Base-by-base conservation (phyloP, 2,329 filamentous ascomycete genomes). In the Rachicladosporium sp. region DNA sequence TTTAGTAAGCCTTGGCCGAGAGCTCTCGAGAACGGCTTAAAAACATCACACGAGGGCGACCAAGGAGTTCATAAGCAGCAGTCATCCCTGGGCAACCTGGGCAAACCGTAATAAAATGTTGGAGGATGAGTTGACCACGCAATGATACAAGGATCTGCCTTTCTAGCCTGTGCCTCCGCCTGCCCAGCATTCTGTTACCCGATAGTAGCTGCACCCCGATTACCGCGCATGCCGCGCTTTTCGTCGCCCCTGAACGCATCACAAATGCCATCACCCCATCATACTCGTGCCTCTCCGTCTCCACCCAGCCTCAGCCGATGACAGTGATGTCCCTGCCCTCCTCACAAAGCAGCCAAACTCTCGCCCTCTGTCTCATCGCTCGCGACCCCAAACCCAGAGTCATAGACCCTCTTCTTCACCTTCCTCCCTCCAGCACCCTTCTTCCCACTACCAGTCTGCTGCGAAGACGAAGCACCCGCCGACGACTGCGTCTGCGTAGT, bases 341-440 rank as follows among this genome's bases (percentile, higher is more conserved):
- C 15, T 19, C 15, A 19, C 15, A 19, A 32, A n/a, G 30, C 10
- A 32, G 12, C 30, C 10, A 32, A 3, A 36, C n/a, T 29, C 23
- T 42, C 32, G 12, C 35, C 39, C 21, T 42, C 40, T 12, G 35
- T n/a, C 35, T 42, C 40, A 30, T 43, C 41, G 35, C 35, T 37
- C 7, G 45, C 50, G 31, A 53, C 41, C 3, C 51, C 50, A 36
- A 54, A 51, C 7, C 50, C 51, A 32, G 46, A 50, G 37, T 54
- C 51, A 32, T 48, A 45, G 30, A 51, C 44, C 6, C 43, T 43
- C 43, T 49, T 50, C 31, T 49, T 52, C 39, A 19, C 15, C 39
- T 46, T 11, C 15, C 40, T 21, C 40, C 38, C 43, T 12, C 15
- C 31, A 10, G 34, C 29, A 10, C 30, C 37, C 42, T 42, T 42